Base-by-base conservation (phyloP, 257 asterid species). In the Forsythia viridissima region DNA sequence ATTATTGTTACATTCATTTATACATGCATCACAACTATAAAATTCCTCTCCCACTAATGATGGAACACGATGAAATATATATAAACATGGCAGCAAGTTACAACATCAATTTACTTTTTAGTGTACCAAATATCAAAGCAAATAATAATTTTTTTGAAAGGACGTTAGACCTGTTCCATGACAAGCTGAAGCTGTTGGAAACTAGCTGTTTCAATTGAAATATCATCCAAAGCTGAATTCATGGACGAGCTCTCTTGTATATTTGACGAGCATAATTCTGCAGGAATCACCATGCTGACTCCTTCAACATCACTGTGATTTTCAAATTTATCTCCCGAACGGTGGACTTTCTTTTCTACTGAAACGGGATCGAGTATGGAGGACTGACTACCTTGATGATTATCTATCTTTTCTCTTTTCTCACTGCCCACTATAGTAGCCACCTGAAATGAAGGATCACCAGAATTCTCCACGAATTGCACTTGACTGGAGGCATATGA, bases 151-250 rank as follows among this genome's bases (percentile, higher is more conserved):
- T 65, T 69, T 46, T 8, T 57, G 6, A 30, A 80, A 48, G 40
- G 75, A 77, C 63, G 74, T 20, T 52, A 30, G 92, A 95, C 98
- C 98, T 88, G 92, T 82, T 88, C 91, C 93, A 85, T 86, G 75
- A 88, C 93, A 71, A 80, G 90, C 85, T 89, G 96, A 85, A 93
- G 97, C 88, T 93, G 96, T 83, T 76, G 87, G 85, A 93, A 90
- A 82, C 97, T 87, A 41, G 88, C 87, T 12, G 93, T 94, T 80
- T 89, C 96, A 63, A 78, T 81, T 71, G 94, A 89, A 84, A 76
- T 82, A 74, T 87, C 93, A 87, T 87, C 80, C 78, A 82, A 63
- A 61, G 81, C 89, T 41, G 90, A 80, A 83, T 82, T 88, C 87
- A 75, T 78, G 0, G 87, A 82, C 43, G 89, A 87, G 80, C 88